Evolutionary conservation across 257 asterid species (phyloP).

Genomic region (Jacaranda copaia): DNA sequence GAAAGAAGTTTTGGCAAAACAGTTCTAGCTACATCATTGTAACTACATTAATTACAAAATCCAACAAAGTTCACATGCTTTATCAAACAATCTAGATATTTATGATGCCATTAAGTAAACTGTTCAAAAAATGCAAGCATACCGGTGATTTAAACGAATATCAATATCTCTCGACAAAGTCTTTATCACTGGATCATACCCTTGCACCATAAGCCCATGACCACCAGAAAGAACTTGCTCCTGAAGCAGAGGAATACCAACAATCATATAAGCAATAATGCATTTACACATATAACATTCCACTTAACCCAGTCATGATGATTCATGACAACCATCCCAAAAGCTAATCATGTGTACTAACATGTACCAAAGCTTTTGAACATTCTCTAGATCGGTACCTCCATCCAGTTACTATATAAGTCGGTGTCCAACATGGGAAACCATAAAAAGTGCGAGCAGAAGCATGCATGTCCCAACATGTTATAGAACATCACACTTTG

Average conservation of each 20-base stretch:
- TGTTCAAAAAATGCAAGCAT: constrained; percentile 34
- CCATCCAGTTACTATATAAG: constrained; percentile 18
- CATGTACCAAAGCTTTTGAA: constrained; percentile 16
- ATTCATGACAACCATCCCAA: constrained; percentile 19
- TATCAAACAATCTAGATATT: constrained; percentile 23
- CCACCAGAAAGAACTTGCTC: constrained; percentile 97
- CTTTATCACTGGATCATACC: constrained; percentile 84
- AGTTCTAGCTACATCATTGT: constrained; percentile 11
- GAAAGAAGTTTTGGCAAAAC: not conserved
- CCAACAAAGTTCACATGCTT: not conserved
- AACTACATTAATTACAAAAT: not conserved
- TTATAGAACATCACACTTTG: not conserved
- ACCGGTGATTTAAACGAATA: constrained; percentile 92
- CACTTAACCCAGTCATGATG: not conserved
- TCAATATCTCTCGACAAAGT: constrained; percentile 77
- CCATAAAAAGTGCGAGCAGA: not conserved
- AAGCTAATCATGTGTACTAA: not conserved
- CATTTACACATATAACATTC: constrained; percentile 19
- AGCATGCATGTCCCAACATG: not conserved
- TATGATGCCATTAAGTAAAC: constrained; percentile 7
- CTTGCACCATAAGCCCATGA: constrained; percentile 99
- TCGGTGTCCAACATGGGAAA: constrained; percentile 1
- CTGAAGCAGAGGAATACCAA: constrained; percentile 53
- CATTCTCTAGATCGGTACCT: not conserved
- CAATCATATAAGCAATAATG: constrained; percentile 24